Evolutionary conservation across 2,329 filamentous ascomycete genomes (phyloP).

Genomic region (Ciborinia camelliae): DNA sequence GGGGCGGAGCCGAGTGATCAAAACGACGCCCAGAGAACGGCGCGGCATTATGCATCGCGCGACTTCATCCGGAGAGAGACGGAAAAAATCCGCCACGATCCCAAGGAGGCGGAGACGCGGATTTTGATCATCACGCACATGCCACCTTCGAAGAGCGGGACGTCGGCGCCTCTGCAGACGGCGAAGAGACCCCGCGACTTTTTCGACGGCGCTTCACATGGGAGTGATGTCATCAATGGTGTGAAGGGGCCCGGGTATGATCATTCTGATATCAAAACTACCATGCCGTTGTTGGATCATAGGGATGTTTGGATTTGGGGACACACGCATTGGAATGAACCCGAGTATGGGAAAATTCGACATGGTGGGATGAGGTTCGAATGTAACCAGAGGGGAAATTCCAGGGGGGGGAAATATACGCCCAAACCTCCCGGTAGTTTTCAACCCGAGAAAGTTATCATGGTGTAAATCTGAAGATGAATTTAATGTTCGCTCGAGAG

Average conservation of each 20-base stretch:
- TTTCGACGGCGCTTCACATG: too few relatives aligned
- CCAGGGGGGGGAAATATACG: neutral
- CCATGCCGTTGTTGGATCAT: slow-evolving; percentile 1
- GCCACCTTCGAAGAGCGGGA: slow-evolving; percentile 14
- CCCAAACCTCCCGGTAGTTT: neutral
- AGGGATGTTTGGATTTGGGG: slow-evolving; percentile 13
- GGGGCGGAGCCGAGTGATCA: neutral
- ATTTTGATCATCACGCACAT: slow-evolving; percentile 16
- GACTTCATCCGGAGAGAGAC: neutral
- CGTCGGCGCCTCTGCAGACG: neutral
- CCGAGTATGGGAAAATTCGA: neutral
- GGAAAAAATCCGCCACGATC: neutral
- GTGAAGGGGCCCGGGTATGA: neutral
- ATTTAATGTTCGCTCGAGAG: too few relatives aligned
- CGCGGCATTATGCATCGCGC: neutral
- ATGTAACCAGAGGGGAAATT: slow-evolving; percentile 2
- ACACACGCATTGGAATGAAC: slow-evolving; percentile 15
- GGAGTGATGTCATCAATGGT: slow-evolving; percentile 7
- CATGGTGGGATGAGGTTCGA: slow-evolving; percentile 11
- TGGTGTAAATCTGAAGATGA: neutral
- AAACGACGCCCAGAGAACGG: neutral
- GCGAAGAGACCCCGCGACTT: neutral
- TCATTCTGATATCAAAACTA: slow-evolving; percentile 7
- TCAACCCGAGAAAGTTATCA: neutral
- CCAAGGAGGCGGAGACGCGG: neutral